phyloP scores from a whole-genome alignment of 2,329 filamentous ascomycete genomes.

The Fusarium sp. region DNA sequence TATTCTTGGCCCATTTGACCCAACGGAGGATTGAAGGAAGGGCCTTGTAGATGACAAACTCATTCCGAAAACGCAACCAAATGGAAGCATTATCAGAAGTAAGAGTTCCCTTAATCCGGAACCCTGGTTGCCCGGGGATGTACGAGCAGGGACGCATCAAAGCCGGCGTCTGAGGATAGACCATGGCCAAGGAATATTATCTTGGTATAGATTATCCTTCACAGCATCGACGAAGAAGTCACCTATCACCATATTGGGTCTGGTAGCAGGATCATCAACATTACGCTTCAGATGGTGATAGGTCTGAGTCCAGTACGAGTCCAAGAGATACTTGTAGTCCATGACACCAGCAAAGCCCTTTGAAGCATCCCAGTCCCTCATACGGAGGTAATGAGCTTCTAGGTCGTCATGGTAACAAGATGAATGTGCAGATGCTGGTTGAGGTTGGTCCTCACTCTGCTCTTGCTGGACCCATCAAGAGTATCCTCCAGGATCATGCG shows the following conservation, averaged over 20 bases:
- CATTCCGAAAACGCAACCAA: conserved; percentile 52
- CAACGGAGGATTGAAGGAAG: conserved; percentile 48
- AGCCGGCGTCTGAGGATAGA: conserved; percentile 56
- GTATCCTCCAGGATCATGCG: no score
- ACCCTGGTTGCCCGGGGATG: conserved; percentile 55
- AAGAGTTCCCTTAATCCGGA: conserved; percentile 52
- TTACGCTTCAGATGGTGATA: conserved; percentile 31
- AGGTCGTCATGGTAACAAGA: no score
- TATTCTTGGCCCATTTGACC: conserved; percentile 45
- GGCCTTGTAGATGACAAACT: conserved; percentile 47
- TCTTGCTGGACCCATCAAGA: conserved; percentile 47
- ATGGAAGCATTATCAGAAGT: conserved; percentile 54
- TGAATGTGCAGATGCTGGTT: no score
- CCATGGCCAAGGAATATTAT: conserved; percentile 51
- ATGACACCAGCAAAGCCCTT: conserved; percentile 47
- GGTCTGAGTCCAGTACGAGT: conserved; percentile 51
- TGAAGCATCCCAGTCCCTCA: conserved; percentile 48
- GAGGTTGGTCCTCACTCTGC: no score
- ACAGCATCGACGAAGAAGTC: conserved; percentile 57
- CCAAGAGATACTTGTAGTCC: conserved; percentile 50
- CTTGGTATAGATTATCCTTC: conserved; percentile 53
- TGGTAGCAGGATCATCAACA: conserved; percentile 29
- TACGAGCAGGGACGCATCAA: conserved; percentile 52
- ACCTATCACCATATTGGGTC: conserved; percentile 54
- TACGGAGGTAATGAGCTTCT: conserved; percentile 49